Evolutionary conservation across 2,329 filamentous ascomycete genomes (phyloP).

Genomic region (Pseudonectria foliicola): DNA sequence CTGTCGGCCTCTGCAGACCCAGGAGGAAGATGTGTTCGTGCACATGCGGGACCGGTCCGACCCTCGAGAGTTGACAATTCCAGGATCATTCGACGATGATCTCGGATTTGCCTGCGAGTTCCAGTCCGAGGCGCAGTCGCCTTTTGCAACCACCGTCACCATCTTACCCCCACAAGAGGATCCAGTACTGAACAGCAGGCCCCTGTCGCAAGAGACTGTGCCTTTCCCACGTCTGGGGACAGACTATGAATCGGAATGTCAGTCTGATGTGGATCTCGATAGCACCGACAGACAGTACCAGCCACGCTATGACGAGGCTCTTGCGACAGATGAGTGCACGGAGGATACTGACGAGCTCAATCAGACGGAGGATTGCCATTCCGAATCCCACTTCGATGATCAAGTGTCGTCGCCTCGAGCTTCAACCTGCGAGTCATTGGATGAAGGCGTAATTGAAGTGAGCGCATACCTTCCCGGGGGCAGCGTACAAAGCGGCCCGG

Average conservation of each 20-base stretch:
- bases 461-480: constrained; percentile 18
- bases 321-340: constrained; percentile 28
- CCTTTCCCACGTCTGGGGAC: constrained; percentile 30
- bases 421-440: constrained; percentile 35
- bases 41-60: constrained; percentile 5
- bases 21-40: constrained; percentile 16
- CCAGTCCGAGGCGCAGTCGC: constrained; percentile 9
- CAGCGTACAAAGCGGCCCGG: constrained; percentile 31
- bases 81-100: constrained; percentile 28
- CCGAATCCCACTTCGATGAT: constrained; percentile 22
- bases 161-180: constrained; percentile 37
- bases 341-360: constrained; percentile 29
- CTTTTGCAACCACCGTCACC: constrained; percentile 40
- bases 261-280: constrained; percentile 27
- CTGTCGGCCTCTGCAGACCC: constrained; percentile 4
- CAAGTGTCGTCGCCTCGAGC: constrained; percentile 27
- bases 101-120: constrained; percentile 27
- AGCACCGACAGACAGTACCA: constrained; percentile 16
- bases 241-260: constrained; percentile 33
- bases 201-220: constrained; percentile 12
- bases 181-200: constrained; percentile 4
- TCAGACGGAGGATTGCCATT: constrained; percentile 20
- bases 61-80: constrained; percentile 11
- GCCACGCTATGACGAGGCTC: constrained; percentile 24
- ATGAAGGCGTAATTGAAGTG: constrained; percentile 24